Conservation (phyloP, 2,329 filamentous ascomycete genomes). For the Monosporascus sp. region DNA sequence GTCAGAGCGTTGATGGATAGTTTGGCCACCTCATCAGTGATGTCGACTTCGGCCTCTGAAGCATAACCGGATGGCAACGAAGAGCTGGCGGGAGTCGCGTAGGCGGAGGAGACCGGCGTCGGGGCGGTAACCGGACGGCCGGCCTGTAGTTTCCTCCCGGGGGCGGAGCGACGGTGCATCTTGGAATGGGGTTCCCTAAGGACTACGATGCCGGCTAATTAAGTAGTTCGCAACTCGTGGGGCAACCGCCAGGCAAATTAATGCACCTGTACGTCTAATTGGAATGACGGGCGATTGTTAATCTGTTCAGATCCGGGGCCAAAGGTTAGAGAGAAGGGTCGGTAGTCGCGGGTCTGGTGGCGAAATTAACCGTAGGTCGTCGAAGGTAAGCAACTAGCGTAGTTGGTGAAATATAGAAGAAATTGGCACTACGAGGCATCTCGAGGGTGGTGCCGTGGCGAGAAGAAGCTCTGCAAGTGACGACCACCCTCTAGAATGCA, state of each 20-base stretch:
- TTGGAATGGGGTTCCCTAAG: conserved; percentile 1
- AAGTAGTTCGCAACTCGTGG: no score
- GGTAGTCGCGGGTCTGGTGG: no score
- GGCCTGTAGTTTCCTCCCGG: conserved; percentile 28
- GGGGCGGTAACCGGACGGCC: conserved; percentile 17
- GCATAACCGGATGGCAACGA: conserved; percentile 30
- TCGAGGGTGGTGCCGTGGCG: conserved; percentile 53
- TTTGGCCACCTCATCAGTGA: conserved; percentile 32
- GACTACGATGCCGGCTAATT: no score
- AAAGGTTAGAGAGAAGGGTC: no score
- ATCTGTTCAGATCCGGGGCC: no score
- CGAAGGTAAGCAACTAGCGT: background rate
- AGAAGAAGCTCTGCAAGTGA: conserved; percentile 35
- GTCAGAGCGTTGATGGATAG: conserved; percentile 39
- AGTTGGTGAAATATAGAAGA: conserved; percentile 13
- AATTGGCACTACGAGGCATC: conserved; percentile 28
- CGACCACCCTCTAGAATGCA: conserved; percentile 51
- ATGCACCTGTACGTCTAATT: no score
- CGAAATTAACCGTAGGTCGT: background rate
- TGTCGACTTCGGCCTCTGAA: conserved; percentile 33
- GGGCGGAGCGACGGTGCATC: conserved; percentile 21
- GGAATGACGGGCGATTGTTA: no score
- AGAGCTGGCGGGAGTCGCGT: conserved; percentile 32
- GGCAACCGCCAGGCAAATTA: no score
- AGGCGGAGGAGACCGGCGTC: conserved; percentile 26